Evolutionary conservation across 768 basidiomycete genomes (phyloP), one percentile per base, ranked within the genome.

Genomic region (Pilatotrama ljubarskyi): DNA sequence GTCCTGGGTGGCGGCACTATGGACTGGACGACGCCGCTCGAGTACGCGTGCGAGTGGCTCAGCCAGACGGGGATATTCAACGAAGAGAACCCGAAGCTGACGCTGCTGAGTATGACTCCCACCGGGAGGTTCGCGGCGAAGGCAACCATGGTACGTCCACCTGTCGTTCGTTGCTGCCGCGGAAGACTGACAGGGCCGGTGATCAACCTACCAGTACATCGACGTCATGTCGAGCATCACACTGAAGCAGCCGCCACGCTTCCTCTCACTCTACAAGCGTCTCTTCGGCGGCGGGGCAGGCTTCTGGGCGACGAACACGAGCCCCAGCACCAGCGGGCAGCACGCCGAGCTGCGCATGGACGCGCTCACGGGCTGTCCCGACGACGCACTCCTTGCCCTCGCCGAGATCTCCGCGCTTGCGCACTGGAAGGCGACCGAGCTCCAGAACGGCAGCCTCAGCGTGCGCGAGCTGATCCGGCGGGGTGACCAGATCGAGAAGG

Each of bases 41-140:
- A 81, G 38, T 79, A 91, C 20, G 85, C 90, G 46, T 82, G 82
- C 65, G 89, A 92, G 59, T 93, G 92, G 92, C 76, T 93, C 46
- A 77, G 75, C 46, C 83, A 87, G 69, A 87, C 83, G 3, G 84
- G 86, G 29, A 77, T 93, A 40, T 78, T 80, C 38, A 74, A 74
- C 35, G 82, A 84, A 66, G 86, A 88, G 62, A 85, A 90, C 68
- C 86, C 88, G 1, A 82, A 82, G 66, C 64, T 82, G 48, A 77
- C 78, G 49, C 78, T 90, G 69, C 74, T 82, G 52, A 78, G 73
- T 61, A 82, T 91, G 81, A 75, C 77, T 48, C 69, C 75, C 36
- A 73, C 78, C 4, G 80, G 78, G 8, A 83, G 85, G 65, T 76
- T 86, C 66, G 81, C 85, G 20, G 80, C 90, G 51, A 91, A 91